phyloP scores from a whole-genome alignment of 768 basidiomycete species.

The Antrodiella citrinella region DNA sequence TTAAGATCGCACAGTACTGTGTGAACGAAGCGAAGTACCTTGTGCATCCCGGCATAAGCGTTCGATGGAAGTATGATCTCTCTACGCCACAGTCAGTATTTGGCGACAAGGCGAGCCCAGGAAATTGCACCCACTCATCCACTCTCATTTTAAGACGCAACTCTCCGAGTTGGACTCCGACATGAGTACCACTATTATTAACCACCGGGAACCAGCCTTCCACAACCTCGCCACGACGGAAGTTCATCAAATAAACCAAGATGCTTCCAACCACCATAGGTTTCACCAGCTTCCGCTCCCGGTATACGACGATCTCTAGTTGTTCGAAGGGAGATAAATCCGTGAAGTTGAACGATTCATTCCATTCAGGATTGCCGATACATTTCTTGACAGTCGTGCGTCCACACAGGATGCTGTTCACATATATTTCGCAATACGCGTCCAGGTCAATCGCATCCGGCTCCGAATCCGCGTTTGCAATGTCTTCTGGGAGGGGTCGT shows the following conservation, averaged over 20 bases:
- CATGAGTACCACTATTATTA: slow-evolving; percentile 34
- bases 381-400: slow-evolving; percentile 69
- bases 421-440: slow-evolving; percentile 71
- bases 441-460: slow-evolving; percentile 48
- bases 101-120: slow-evolving; percentile 7
- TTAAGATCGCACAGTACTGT: not conserved
- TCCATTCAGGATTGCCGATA: slow-evolving; percentile 68
- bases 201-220: slow-evolving; percentile 86
- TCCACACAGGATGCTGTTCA: slow-evolving; percentile 60
- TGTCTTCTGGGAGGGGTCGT: slow-evolving; percentile 26
- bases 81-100: slow-evolving; percentile 28
- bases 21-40: slow-evolving; percentile 31
- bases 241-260: slow-evolving; percentile 57
- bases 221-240: slow-evolving; percentile 62
- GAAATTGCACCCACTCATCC: slow-evolving; percentile 52
- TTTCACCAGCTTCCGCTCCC: slow-evolving; percentile 57
- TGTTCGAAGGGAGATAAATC: slow-evolving; percentile 76
- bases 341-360: slow-evolving; percentile 65
- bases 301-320: slow-evolving; percentile 60
- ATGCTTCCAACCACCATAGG: slow-evolving; percentile 51
- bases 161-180: slow-evolving; percentile 64
- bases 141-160: slow-evolving; percentile 65
- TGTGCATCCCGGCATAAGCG: slow-evolving; percentile 52
- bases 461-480: slow-evolving; percentile 11
- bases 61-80: slow-evolving; percentile 71